Evolutionary conservation across 176 grass and related monocot species (phyloP).

Genomic region (barley (Hordeum vulgare)): MorexV3_pseudomolecules_assembly NC_058520.1:605690846-605691345

Average conservation of each 20-base stretch:
- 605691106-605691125: not conserved
- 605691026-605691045: not conserved
- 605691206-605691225: no score
- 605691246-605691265: no score
- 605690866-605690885: not conserved
- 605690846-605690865: not conserved
- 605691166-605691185: no score
- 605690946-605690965: not conserved
- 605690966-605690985: not conserved
- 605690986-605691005: not conserved
- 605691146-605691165: not conserved
- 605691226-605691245: not conserved
- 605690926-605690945: slow-evolving; percentile 2
- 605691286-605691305: no score
- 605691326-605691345: no score
- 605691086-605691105: not conserved
- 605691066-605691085: not conserved
- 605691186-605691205: not conserved
- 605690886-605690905: not conserved
- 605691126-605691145: not conserved
- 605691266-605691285: no score
- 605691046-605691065: not conserved
- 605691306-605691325: no score
- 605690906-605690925: not conserved
- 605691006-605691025: not conserved